Evolutionary conservation across 768 basidiomycete species (phyloP).

Genomic region (Asterophora lycoperdoides): DNA sequence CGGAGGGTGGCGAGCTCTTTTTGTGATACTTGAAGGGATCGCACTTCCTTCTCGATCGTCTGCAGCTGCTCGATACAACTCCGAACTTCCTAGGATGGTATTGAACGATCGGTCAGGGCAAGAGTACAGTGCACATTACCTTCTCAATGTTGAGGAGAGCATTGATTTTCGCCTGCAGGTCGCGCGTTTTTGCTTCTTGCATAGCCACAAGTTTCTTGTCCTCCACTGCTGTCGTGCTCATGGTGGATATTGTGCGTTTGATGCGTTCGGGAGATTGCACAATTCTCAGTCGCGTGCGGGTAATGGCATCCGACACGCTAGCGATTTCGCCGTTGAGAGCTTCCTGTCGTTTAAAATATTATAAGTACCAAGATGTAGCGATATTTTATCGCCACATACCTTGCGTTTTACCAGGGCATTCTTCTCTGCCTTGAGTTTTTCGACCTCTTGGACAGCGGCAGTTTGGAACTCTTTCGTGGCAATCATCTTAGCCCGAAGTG

Average conservation of each 20-base stretch:
- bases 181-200: slow-evolving; percentile 72
- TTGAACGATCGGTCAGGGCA: not conserved
- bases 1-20: slow-evolving; percentile 67
- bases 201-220: slow-evolving; percentile 64
- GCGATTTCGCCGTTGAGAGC: slow-evolving; percentile 56
- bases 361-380: not conserved
- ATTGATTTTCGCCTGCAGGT: slow-evolving; percentile 71
- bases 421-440: slow-evolving; percentile 70
- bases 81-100: slow-evolving; percentile 58
- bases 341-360: slow-evolving; percentile 37
- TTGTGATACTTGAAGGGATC: slow-evolving; percentile 56
- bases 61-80: slow-evolving; percentile 73
- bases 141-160: slow-evolving; percentile 73
- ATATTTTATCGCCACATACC: slow-evolving; percentile 29
- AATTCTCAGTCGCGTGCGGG: slow-evolving; percentile 65
- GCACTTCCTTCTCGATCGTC: slow-evolving; percentile 64
- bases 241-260: slow-evolving; percentile 73
- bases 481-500: slow-evolving; percentile 61
- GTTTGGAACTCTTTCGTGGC: slow-evolving; percentile 64
- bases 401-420: slow-evolving; percentile 58
- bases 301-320: slow-evolving; percentile 55
- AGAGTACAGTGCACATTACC: slow-evolving; percentile 30
- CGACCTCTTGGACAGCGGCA: slow-evolving; percentile 58
- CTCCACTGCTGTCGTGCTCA: slow-evolving; percentile 61
- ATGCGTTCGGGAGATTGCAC: slow-evolving; percentile 92